These are phyloP conservation scores for Schizochytrium sp. DNA, from an alignment of 108 stramenopile genomes.

Conservation along the genomic window DNA sequence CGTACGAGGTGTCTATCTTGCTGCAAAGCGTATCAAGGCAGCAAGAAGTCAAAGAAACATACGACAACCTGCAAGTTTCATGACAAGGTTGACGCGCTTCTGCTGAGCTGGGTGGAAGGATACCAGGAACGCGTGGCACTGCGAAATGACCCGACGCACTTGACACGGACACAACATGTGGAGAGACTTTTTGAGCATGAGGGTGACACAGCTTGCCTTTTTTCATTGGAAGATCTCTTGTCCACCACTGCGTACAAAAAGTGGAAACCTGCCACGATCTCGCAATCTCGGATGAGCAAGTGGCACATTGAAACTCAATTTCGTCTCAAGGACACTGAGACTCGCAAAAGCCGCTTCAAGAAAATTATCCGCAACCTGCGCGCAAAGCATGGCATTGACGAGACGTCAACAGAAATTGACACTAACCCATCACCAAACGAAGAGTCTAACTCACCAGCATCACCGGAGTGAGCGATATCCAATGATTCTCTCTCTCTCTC, in stretches of 20 bases:
- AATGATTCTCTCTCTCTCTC: too few relatives aligned
- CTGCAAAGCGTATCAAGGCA: not conserved
- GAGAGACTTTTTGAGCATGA: constrained; percentile 26
- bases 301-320: constrained; percentile 47
- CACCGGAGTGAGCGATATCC: too few relatives aligned
- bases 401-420: not conserved
- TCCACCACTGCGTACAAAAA: constrained; percentile 1
- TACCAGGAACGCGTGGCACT: constrained; percentile 25
- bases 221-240: not conserved
- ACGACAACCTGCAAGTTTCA: not conserved
- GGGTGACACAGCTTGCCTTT: constrained; percentile 35
- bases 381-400: not conserved
- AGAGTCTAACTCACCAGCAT: too few relatives aligned
- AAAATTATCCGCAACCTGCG: not conserved
- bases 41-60: not conserved
- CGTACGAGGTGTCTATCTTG: constrained; percentile 6
- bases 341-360: constrained; percentile 16
- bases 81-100: not conserved
- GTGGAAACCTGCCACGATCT: constrained; percentile 21
- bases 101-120: constrained; percentile 12
- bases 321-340: not conserved
- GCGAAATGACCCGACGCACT: not conserved
- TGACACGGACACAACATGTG: not conserved
- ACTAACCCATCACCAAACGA: too few relatives aligned
- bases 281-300: constrained; percentile 48